These are phyloP conservation scores for Acer campestre DNA, from an alignment of 345 rosid genomes.

Conservation along the genomic window DNA sequence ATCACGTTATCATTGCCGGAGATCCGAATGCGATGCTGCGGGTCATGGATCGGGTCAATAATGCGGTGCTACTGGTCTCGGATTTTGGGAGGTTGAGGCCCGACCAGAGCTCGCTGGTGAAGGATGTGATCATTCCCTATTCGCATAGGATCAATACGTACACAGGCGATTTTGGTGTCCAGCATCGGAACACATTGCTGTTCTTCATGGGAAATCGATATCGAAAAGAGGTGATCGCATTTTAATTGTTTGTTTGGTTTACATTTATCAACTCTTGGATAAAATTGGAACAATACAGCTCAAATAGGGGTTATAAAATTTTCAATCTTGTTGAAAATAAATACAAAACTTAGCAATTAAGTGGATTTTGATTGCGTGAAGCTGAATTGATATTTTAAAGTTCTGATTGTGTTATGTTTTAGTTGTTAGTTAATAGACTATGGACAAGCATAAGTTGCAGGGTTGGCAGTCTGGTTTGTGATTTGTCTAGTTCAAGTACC, in stretches of 20 bases:
- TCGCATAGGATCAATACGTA: conserved; percentile 79
- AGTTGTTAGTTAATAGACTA: background rate
- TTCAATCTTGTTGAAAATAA: background rate
- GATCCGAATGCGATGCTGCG: conserved; percentile 89
- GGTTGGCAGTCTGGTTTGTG: too few relatives aligned
- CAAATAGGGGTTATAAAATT: too few relatives aligned
- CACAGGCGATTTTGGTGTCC: conserved; percentile 64
- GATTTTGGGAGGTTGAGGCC: conserved; percentile 85
- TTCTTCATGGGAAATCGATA: conserved; percentile 99
- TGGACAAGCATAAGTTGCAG: background rate
- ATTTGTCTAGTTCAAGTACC: background rate
- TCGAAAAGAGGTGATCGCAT: conserved; percentile 72
- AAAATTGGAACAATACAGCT: too few relatives aligned
- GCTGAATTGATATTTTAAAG: background rate
- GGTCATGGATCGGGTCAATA: conserved; percentile 66
- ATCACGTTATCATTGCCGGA: conserved; percentile 81
- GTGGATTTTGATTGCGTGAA: background rate
- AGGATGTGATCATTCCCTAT: conserved; percentile 89
- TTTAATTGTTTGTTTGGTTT: background rate
- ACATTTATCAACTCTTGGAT: background rate
- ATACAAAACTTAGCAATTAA: background rate
- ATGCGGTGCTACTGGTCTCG: conserved; percentile 62
- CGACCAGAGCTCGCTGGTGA: conserved; percentile 89
- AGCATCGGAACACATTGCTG: conserved; percentile 65
- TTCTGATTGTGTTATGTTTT: background rate